Evolutionary conservation across 305 asterid species (phyloP), one percentile per base, ranked within the genome.

Genomic region (Plantago rigida): DNA sequence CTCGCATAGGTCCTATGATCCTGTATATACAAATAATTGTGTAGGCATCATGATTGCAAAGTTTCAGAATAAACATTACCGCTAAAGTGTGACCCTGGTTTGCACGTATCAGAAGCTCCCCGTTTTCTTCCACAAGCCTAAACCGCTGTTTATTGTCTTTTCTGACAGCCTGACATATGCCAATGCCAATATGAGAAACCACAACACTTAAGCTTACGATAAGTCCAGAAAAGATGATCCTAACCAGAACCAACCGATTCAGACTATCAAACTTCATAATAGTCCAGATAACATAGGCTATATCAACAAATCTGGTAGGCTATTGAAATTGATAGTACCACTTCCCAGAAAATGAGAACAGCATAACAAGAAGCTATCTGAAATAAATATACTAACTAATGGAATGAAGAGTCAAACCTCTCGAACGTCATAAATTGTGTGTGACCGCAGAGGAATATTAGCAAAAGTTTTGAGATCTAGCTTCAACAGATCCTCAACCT

Each of bases 121-220:
- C 95, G 39, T 79, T 82, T 69, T 87, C 96, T 77, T 87, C 97
- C 65, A 85, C 24, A 60, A 91, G 78, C 60, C 84, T 69, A 63
- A 91, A 85, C 66, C 97, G 80, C 74, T 87, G 96, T 77, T 91
- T 91, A 72, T 85, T 91, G 75, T 91, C 97, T 64, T 63, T 79
- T 74, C 87, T 79, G 60, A 91, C 94, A 17, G 88, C 92, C 97
- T 87, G 64, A 56, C 53, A 70, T 34, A 53, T 4, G 15, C 10
- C 12, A 17, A 31, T 31, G 39, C 0, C 39, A 4, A 31, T 31
- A 3, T 31, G 7, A 31, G 39, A 4, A 31, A 31, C 39, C 5
- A 31, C 39, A 31, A 2, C 39, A 3, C 39, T 31, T 31, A 5
- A 31, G 7, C 7, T 31, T 31, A 31, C 39, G 7, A 31, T 4